Base-by-base conservation (phyloP, 495 filamentous ascomycete genomes). In the Achaetomiella virescens region DNA sequence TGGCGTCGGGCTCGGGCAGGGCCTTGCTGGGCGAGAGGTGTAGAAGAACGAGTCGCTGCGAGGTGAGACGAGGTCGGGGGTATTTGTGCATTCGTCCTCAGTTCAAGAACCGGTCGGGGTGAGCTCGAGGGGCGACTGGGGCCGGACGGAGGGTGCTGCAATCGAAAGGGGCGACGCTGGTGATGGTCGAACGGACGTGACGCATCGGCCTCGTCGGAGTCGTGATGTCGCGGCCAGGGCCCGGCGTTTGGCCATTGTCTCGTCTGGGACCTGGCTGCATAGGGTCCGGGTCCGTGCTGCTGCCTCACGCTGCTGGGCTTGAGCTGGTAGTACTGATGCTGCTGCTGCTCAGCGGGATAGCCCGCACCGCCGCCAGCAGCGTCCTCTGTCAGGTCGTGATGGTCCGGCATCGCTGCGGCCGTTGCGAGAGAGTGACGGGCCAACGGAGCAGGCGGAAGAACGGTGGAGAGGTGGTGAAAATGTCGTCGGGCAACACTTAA, bases 21-120 rank as follows among this genome's bases (percentile, higher is more conserved):
- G 48, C 44, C 48, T 51, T 20, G 40, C 14, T 25, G 54, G 45
- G 22, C 56, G 49, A 14, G 49, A 27, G 50, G 45, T 61, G 46
- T 57, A 67, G 10, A 62, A 61, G 29, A 75, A 62, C 37, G 75
- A 74, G 45, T 76, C 74, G 71, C 75, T 77, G 52, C 74, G 68
- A 14, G 75, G 68, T 6, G 75, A 77, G 25, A 66, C 37, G 35
- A 37, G 66, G 55, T 45, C 63, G 46, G 63, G 57, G 55, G 60
- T 0, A 58, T 45, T 6, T 60, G 57, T 25, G 12, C 31, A 21
- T 66, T 58, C 18, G 44, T 42, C 37, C 35, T 47, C 40, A 62
- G 24, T 21, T 65, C 44, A n/a, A 48, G 58, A 18, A 40, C 27
- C 2, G 58, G 59, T 38, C 56, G 57, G n/a, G 61, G 57, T 33